Conservation (phyloP, 2,329 filamentous ascomycete species). For the Thielaviopsis punctulata region DNA sequence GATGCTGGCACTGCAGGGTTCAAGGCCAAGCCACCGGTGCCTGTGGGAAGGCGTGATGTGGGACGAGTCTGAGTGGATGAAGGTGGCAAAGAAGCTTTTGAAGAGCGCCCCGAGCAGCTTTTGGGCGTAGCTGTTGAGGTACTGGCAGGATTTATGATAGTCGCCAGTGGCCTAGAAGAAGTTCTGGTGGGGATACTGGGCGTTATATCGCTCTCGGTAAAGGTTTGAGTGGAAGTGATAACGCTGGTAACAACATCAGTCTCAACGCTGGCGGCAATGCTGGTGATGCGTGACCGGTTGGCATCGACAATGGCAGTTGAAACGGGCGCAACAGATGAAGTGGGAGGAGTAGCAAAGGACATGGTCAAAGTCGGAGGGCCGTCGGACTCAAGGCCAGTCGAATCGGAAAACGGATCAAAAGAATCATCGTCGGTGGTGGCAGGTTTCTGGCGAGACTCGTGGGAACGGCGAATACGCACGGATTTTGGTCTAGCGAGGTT, state of each 20-base stretch:
- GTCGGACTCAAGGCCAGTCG: not conserved
- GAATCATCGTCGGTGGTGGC: not conserved
- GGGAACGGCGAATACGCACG: not conserved
- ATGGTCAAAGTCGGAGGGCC: not conserved
- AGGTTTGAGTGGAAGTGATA: not conserved
- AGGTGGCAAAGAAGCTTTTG: not conserved
- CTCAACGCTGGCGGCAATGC: not conserved
- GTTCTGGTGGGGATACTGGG: not conserved
- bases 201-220: not conserved
- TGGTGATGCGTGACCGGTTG: not conserved
- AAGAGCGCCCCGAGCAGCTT: not conserved
- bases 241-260: too few species aligned
- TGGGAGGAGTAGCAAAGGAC: not conserved
- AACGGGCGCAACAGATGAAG: not conserved
- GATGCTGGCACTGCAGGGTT: not conserved
- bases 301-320: not conserved
- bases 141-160: not conserved
- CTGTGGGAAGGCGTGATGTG: not conserved
- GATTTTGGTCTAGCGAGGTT: slow-evolving; percentile 1
- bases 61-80: not conserved
- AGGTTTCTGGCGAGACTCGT: not conserved
- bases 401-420: not conserved
- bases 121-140: not conserved
- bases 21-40: not conserved
- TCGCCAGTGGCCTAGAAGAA: not conserved